A percentile compares a stretch with the other conserved stretches of the same genome.
Conservation (phyloP, 805 yeast genomes). For the Cyberlindnera bimundalis region DNA sequence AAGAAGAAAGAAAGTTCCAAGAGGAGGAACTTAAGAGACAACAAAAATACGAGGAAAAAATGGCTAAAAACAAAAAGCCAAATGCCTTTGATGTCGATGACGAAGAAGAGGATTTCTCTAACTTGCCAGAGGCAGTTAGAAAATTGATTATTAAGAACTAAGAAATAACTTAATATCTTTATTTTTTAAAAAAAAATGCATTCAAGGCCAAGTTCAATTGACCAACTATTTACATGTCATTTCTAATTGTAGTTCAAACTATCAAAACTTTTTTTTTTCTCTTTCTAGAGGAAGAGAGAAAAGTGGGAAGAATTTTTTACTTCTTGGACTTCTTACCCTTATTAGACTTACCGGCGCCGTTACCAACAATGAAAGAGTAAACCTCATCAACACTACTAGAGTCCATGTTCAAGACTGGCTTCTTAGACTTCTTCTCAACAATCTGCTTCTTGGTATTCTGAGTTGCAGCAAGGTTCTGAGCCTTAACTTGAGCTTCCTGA, state of each 20-base stretch:
- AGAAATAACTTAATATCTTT: background rate
- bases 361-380: constrained; percentile 9
- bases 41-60: constrained; percentile 25
- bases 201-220: background rate
- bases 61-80: constrained; percentile 22
- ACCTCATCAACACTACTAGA: constrained; percentile 8
- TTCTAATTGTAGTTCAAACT: background rate
- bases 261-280: no score
- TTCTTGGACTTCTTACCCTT: constrained; percentile 14
- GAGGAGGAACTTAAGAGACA: constrained; percentile 26
- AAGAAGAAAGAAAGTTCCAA: constrained; percentile 31
- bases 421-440: constrained; percentile 26
- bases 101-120: constrained; percentile 26
- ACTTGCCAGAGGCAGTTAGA: constrained; percentile 29
- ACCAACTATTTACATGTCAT: constrained; percentile 5
- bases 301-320: constrained; percentile 7
- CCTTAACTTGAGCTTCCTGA: constrained; percentile 41
- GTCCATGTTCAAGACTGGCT: constrained; percentile 27
- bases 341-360: constrained; percentile 18
- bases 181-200: background rate
- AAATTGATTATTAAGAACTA: constrained; percentile 21
- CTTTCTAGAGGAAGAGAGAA: no score
- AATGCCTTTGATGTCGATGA: constrained; percentile 26
- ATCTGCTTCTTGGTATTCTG: constrained; percentile 33
- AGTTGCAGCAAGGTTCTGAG: constrained; percentile 8